Conservation (phyloP, 2,329 filamentous ascomycete genomes). For the Lithohypha guttulata region DNA sequence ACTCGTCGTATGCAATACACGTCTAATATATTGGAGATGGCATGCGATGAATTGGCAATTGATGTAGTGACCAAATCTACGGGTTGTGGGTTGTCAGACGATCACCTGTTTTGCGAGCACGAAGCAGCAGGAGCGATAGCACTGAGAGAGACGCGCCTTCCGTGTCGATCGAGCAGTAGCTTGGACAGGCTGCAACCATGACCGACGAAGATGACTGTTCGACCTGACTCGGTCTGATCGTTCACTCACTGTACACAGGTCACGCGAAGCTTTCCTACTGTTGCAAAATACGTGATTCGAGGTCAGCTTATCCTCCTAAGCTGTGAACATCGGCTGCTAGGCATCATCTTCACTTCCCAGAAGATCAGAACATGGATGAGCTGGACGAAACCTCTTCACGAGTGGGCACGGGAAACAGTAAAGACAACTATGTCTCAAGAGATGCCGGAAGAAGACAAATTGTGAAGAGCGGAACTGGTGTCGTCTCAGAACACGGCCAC, state of each 20-base stretch:
- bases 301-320: no score
- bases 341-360: no score
- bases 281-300: no score
- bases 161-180: not conserved
- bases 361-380: no score
- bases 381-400: not conserved
- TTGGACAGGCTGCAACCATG: conserved; percentile 5
- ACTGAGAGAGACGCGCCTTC: no score
- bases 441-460: not conserved
- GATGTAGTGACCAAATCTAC: no score
- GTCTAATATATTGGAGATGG: conserved; percentile 1
- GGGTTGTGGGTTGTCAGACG: not conserved
- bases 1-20: conserved; percentile 3
- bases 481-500: conserved; percentile 17
- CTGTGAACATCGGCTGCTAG: no score
- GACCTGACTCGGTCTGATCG: no score
- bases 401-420: not conserved
- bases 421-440: not conserved
- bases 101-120: not conserved
- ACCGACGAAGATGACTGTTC: not conserved
- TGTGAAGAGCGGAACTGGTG: not conserved
- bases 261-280: no score
- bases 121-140: not conserved
- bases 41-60: not conserved
- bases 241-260: not conserved